Evolutionary conservation across 345 rosid species (phyloP).

Genomic region (Boechera divaricarpa): DNA sequence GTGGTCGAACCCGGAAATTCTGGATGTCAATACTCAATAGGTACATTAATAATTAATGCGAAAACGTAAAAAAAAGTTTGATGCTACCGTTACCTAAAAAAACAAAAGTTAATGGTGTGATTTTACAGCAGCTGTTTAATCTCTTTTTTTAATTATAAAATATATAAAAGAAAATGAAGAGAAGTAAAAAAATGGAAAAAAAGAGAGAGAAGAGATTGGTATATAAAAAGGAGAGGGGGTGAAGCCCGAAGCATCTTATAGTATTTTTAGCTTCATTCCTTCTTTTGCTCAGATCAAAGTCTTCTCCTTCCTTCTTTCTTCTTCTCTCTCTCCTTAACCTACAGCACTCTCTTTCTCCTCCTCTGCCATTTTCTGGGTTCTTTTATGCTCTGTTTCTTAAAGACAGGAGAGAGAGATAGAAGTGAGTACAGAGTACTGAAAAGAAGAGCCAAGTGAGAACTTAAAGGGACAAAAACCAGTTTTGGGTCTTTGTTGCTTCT

Average conservation of each 20-base stretch:
- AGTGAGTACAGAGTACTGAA: conserved; percentile 2
- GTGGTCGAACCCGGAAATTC: conserved; percentile 37
- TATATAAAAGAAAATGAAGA: background rate
- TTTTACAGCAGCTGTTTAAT: conserved; percentile 32
- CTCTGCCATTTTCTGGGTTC: conserved; percentile 38
- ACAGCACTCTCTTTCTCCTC: conserved; percentile 7
- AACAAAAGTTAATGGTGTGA: conserved; percentile 36
- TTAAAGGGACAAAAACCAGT: conserved; percentile 8
- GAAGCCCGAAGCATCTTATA: conserved; percentile 45
- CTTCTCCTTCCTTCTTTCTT: conserved; percentile 5
- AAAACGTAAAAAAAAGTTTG: conserved; percentile 38
- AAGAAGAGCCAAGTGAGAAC: conserved; percentile 23
- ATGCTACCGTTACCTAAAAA: conserved; percentile 45
- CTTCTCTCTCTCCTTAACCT: conserved; percentile 9
- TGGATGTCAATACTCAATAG: conserved; percentile 34
- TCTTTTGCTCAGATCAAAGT: conserved; percentile 44
- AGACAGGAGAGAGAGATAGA: conserved; percentile 14
- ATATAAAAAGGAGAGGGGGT: conserved; percentile 44
- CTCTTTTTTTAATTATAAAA: background rate
- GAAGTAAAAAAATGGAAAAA: background rate
- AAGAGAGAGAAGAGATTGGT: conserved; percentile 22
- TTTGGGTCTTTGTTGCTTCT: conserved; percentile 37
- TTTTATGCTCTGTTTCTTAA: conserved; percentile 36
- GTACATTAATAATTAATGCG: conserved; percentile 33
- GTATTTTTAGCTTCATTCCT: conserved; percentile 45